Evolutionary conservation across 2,329 filamentous ascomycete species (phyloP).

Genomic region (Aureobasidium sp.): DNA sequence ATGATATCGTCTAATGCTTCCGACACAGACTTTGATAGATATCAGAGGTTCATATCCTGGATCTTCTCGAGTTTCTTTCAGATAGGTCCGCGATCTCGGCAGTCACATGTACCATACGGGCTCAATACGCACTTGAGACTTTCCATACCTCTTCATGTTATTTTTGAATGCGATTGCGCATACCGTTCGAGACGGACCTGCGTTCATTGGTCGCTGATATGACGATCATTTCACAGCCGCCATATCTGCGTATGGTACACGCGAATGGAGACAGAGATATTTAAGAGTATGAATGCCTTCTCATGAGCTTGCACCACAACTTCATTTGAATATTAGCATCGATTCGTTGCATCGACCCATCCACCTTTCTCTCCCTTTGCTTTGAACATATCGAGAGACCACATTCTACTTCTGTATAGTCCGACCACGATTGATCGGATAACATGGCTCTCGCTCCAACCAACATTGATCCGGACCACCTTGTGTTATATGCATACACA

Average conservation of each 20-base stretch:
- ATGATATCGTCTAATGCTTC: background rate
- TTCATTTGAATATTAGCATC: background rate
- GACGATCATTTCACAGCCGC: background rate
- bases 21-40: background rate
- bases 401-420: background rate
- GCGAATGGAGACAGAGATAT: background rate
- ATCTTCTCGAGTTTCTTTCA: background rate
- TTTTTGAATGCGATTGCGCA: background rate
- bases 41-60: background rate
- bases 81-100: too few relatives aligned
- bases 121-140: background rate
- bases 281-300: background rate
- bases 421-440: background rate
- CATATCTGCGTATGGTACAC: background rate
- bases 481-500: conserved; percentile 26
- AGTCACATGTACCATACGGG: conserved; percentile 6
- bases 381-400: background rate
- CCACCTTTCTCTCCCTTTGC: too few relatives aligned
- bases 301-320: background rate
- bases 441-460: conserved; percentile 6
- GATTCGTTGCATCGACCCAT: background rate
- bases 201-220: background rate
- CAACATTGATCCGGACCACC: background rate
- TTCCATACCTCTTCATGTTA: background rate
- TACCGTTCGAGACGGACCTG: background rate